Base-by-base conservation (phyloP, 108 stramenopile species). In the Mayamaea pseudoterrestris region DNA sequence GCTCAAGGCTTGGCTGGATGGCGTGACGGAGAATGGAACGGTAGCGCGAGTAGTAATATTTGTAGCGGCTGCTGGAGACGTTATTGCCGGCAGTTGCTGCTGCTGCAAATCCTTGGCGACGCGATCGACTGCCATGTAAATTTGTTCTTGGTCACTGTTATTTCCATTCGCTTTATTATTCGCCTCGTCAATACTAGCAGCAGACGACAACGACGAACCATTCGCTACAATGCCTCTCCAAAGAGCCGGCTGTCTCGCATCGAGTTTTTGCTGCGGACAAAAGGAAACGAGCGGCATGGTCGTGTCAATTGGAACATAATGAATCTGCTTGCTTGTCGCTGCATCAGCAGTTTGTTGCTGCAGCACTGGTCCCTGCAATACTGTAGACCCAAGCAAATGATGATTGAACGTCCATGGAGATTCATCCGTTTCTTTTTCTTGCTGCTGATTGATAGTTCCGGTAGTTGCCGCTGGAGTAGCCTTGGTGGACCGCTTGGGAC, bases 351-450 rank as follows among this genome's bases (percentile, higher is more conserved):
- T 37, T 6, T 18, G 2, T 28, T 47, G 26, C 18, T 3, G 28
- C 35, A 51, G 12, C 11, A 39, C 20, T 5, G 29, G 17, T 2
- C 21, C 11, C 3, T 34, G 34, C 48, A 21, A 44, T 43, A 20
- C 52, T 49, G 21, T 60, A 46, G 34, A 57, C 49, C 66, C 66
- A 56, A 34, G 55, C 66, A 44, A 55, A 55, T 44, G 42, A 44
- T 55, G 53, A 20, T 55, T 30, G 18, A 18, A 12, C 4, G 53
- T 51, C 50, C 50, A 51, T 21, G 3, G 37, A 20, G 20, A 20
- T 34, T 34, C 32, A 12, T 34, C 32, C n/a, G n/a, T n/a, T n/a
- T n/a, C n/a, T 34, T 34, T 12, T 8, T 11, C 9, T 34, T 34
- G 8, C 32, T 8, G 32, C 32, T 34, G 8, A 11, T 34, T 34